A percentile compares a stretch with the other conserved stretches of the same genome.
These are phyloP conservation scores for Yarrowia keelungensis DNA, from an alignment of 805 yeast species.

Conservation along the genomic window DNA sequence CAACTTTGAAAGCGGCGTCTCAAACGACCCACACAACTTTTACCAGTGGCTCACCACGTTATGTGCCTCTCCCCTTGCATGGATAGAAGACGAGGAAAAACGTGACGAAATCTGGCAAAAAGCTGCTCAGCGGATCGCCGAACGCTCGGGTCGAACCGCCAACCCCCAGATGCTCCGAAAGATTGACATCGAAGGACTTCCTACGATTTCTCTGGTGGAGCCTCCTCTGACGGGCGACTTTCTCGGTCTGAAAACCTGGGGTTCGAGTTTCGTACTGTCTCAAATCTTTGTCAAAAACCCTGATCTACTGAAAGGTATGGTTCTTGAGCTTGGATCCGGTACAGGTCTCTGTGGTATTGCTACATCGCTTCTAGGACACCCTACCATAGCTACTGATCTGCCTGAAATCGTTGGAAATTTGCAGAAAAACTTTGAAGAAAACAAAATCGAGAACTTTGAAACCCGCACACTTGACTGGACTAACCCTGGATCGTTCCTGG, in stretches of 20 bases:
- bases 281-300: conserved; percentile 52
- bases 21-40: conserved; percentile 39
- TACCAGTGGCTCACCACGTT: conserved; percentile 50
- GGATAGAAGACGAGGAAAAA: conserved; percentile 53
- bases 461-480: conserved; percentile 81
- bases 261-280: conserved; percentile 78
- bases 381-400: conserved; percentile 70
- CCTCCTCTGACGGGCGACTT: conserved; percentile 89
- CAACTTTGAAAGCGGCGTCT: conserved; percentile 22
- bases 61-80: conserved; percentile 51
- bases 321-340: conserved; percentile 86
- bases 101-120: conserved; percentile 55
- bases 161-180: conserved; percentile 72
- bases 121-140: conserved; percentile 73
- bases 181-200: conserved; percentile 56
- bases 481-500: conserved; percentile 54
- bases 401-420: conserved; percentile 78
- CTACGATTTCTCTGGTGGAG: conserved; percentile 60
- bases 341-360: conserved; percentile 90
- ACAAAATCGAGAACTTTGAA: conserved; percentile 49
- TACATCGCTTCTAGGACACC: conserved; percentile 60
- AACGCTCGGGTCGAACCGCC: conserved; percentile 84
- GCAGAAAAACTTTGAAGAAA: conserved; percentile 62
- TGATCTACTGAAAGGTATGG: conserved; percentile 44
- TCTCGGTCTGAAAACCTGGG: conserved; percentile 95